These are phyloP conservation scores for Orychophragmus violaceus DNA, from an alignment of 345 rosid genomes.

Conservation along the genomic window DNA sequence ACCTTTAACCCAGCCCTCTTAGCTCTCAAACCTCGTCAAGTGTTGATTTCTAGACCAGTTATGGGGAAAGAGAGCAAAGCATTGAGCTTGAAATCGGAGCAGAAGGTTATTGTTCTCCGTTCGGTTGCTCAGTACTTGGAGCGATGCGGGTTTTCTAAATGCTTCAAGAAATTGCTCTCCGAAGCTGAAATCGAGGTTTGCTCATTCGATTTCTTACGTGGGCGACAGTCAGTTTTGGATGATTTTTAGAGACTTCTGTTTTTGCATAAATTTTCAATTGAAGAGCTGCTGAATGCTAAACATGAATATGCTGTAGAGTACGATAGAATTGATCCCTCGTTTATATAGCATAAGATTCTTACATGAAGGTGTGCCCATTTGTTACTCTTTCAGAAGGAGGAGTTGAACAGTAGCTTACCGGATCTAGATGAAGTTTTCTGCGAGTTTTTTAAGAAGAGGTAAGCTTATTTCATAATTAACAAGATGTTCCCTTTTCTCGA, in stretches of 20 bases:
- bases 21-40: slow-evolving; percentile 59
- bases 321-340: background rate
- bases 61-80: slow-evolving; percentile 27
- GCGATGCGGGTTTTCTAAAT: slow-evolving; percentile 50
- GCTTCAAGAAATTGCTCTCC: slow-evolving; percentile 60
- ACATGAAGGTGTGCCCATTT: background rate
- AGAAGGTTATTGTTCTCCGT: slow-evolving; percentile 36
- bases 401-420: slow-evolving; percentile 23
- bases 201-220: background rate
- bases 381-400: slow-evolving; percentile 44
- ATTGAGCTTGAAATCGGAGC: slow-evolving; percentile 27
- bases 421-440: slow-evolving; percentile 56
- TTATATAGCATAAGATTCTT: background rate
- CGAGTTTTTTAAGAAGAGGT: slow-evolving; percentile 48
- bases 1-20: slow-evolving; percentile 32
- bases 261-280: too few species aligned
- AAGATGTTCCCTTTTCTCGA: background rate
- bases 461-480: background rate
- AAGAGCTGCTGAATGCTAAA: background rate
- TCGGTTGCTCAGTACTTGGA: slow-evolving; percentile 56
- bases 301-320: background rate
- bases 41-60: slow-evolving; percentile 31
- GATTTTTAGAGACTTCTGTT: too few species aligned
- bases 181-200: slow-evolving; percentile 60
- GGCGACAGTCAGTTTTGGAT: too few species aligned